Percentiles rank a stretch among this genome's conserved stretches.
These are phyloP conservation scores for Pleurotus salmoneostramineus DNA, from an alignment of 768 basidiomycete species.

Conservation along the genomic window DNA sequence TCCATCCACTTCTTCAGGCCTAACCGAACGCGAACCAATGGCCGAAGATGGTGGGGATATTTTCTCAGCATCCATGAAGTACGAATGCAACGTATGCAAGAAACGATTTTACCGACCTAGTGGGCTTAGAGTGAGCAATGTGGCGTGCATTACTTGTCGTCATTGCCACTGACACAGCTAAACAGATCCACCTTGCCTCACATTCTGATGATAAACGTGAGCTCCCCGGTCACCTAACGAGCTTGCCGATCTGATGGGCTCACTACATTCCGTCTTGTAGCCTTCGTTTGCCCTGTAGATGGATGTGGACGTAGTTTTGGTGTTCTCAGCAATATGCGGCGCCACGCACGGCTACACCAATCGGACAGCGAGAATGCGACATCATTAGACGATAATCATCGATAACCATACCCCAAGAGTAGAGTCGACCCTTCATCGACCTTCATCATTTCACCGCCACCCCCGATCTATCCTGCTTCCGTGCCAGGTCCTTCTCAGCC, in stretches of 20 bases:
- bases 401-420: slow-evolving; percentile 5
- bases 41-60: slow-evolving; percentile 8
- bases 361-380: slow-evolving; percentile 8
- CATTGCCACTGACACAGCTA: slow-evolving; percentile 32
- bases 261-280: slow-evolving; percentile 25
- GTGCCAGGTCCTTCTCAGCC: slow-evolving; percentile 1
- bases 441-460: slow-evolving; percentile 5
- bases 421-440: slow-evolving; percentile 4
- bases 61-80: slow-evolving; percentile 37
- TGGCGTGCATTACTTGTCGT: slow-evolving; percentile 20
- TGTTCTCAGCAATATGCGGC: slow-evolving; percentile 68
- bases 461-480: slow-evolving; percentile 7
- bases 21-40: slow-evolving; percentile 10
- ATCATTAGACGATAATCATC: slow-evolving; percentile 5
- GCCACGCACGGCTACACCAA: slow-evolving; percentile 43
- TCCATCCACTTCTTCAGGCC: slow-evolving; percentile 2
- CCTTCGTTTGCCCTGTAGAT: slow-evolving; percentile 56
- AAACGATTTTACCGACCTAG: slow-evolving; percentile 83
- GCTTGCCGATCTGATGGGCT: slow-evolving; percentile 1
- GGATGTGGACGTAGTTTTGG: slow-evolving; percentile 66
- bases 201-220: slow-evolving; percentile 85
- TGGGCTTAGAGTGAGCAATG: slow-evolving; percentile 61
- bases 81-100: slow-evolving; percentile 75
- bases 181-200: slow-evolving; percentile 77
- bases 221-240: slow-evolving; percentile 20